Evolutionary conservation across 371 early-diverging fungal species (phyloP), one percentile per base, ranked within the genome.

Genomic region (Vairimorpha ceranae): DNA sequence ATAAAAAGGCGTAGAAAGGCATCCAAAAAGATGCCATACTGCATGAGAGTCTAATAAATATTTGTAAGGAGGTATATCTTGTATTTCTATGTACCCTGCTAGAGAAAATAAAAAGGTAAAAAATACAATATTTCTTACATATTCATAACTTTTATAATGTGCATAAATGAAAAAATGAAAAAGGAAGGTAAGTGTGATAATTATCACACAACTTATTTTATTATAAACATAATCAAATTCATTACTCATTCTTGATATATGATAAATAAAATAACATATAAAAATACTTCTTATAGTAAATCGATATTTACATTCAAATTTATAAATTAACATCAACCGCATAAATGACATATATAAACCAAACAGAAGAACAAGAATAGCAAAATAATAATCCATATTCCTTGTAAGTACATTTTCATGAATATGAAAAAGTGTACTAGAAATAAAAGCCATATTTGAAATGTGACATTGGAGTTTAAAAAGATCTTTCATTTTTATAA

Each of bases 11-110:
- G 64, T 64, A 38, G 59, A 41, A 25, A 75, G 23, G 30, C 61
- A 46, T 0, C 61, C 61, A 15, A 72, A 45, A 17, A 79, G 38
- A 58, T 81, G 82, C 73, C 74, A 81, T 7, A 79, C 29, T 14
- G 78, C 78, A 69, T 81, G 82, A 8, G 75, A 74, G 52, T 81
- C 82, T 1, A 81, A 32, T 17, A 81, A 51, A 76, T 70, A 78
- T 7, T 30, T 56, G 35, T 66, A 60, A 35, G 82, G 82, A 1
- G 79, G 70, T 8, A 79, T 23, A 56, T 81, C 82, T 43, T 36
- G 41, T 8, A 76, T 69, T 54, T 81, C 82, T 41, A 77, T 59
- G 19, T 65, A 25, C 14, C 65, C 75, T 19, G 60, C 60, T 29
- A 72, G 23, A 30, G 78, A 56, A 56, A 76, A 45, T 1, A 67